Evolutionary conservation across 2,329 filamentous ascomycete genomes (phyloP).

Genomic region (Tolypocladium endophyticum): DNA sequence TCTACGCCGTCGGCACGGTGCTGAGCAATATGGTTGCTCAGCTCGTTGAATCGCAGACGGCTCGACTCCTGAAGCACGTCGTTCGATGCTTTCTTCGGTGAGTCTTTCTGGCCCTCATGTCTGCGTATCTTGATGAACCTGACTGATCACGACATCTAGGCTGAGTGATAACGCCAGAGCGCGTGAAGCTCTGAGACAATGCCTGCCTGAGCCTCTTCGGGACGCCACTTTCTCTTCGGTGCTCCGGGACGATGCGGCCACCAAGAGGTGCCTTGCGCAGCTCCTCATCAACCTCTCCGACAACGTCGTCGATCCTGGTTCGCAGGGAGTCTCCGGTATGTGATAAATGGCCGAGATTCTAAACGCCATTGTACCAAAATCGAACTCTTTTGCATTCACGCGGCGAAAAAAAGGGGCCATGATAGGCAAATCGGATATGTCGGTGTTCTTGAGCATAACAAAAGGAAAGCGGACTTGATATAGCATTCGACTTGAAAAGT

Average conservation of each 20-base stretch:
- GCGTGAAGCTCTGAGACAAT: slow-evolving; percentile 88
- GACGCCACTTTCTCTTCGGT: slow-evolving; percentile 97
- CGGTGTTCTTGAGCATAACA: neutral
- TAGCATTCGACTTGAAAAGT: neutral
- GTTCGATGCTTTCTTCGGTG: slow-evolving; percentile 93
- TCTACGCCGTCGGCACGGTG: slow-evolving; percentile 95
- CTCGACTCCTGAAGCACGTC: slow-evolving; percentile 90
- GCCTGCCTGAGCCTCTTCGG: slow-evolving; percentile 93
- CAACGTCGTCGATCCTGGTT: slow-evolving; percentile 51
- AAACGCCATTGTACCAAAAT: neutral
- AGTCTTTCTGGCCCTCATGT: slow-evolving; percentile 16
- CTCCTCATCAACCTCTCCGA: slow-evolving; percentile 93
- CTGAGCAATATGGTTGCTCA: slow-evolving; percentile 98
- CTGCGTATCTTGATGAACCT: neutral
- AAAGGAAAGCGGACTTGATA: neutral
- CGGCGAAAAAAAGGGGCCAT: neutral
- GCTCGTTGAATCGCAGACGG: slow-evolving; percentile 94
- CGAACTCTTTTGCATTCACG: neutral
- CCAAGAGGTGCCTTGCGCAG: slow-evolving; percentile 94
- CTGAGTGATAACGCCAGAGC: slow-evolving; percentile 94
- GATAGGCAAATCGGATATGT: neutral
- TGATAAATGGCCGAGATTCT: slow-evolving; percentile 7
- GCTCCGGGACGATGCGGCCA: slow-evolving; percentile 90
- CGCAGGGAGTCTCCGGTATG: slow-evolving; percentile 23
- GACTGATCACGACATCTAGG: slow-evolving; percentile 32